Base-by-base conservation (phyloP, 2,329 filamentous ascomycete genomes). In the Sphaerulina musiva region DNA sequence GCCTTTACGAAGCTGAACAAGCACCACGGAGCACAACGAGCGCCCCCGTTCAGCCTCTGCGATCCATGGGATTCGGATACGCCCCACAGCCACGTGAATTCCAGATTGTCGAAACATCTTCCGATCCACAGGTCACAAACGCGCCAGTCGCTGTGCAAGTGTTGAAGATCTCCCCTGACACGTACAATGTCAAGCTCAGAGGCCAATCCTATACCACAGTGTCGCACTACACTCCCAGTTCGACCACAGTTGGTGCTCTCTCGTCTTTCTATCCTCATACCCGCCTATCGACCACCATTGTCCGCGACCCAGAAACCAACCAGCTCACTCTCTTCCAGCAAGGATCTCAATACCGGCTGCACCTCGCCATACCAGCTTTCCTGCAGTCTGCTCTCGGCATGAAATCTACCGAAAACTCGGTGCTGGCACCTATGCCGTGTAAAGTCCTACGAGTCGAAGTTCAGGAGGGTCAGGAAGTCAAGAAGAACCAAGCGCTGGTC, bases 381-480 rank as follows among this genome's bases (percentile, higher is more conserved):
- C 86, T 87, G 54, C 87, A 90, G 64, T 92, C 95, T 72, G 90
- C 89, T 0, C 77, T 96, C 6, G 91, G 92, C 0, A 74, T 87
- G 58, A 91, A 89, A 69, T 89, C 95, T 66, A 80, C 80, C 0
- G 78, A 84, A 6, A 91, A 92, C 56, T 93, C 86, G 50, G 89
- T 97, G 1, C 78, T 88, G 23, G 89, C 93, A 20, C 93, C 93
- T 0, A 98, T 98, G 93, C 93, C 93, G 1, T 97, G 93, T 74
- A 97, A 97, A 74, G 86, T 98, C 26, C 74, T 98, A 58, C 83
- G 89, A 61, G 93, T 96, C 46, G 88, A 95, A 70, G 89, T 96
- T 0, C 74, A 79, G 29, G 89, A 89, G 63, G 93, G 93, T 0
- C 83, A 95, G 59, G 73, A 72, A 45, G 93, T 98, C 12, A 83